Conservation (phyloP, 2,329 filamentous ascomycete species). For the Pseudocercospora musae region DNA sequence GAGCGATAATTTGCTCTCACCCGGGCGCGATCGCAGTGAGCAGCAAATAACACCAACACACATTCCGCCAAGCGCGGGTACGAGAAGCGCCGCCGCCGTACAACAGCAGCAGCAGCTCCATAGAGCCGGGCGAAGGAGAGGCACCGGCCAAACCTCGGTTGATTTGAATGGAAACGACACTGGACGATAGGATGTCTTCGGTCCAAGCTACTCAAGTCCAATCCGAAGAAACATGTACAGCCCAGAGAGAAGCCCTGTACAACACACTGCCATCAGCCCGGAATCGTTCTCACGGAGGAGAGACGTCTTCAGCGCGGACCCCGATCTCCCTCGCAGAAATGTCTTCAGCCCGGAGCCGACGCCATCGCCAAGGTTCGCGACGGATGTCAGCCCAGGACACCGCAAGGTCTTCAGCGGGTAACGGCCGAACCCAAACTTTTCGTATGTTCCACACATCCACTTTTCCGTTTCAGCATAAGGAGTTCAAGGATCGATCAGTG, state of each 20-base stretch:
- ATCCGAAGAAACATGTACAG: background rate
- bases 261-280: background rate
- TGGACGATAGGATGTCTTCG: slow-evolving; percentile 4
- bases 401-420: background rate
- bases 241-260: background rate
- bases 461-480: background rate
- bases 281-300: background rate
- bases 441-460: background rate
- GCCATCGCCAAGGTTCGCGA: background rate
- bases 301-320: background rate
- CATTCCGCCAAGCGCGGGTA: slow-evolving; percentile 16
- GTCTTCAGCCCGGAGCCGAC: background rate
- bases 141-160: slow-evolving; percentile 5
- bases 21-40: slow-evolving; percentile 2
- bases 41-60: slow-evolving; percentile 22
- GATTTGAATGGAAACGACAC: slow-evolving; percentile 5
- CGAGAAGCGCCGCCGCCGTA: slow-evolving; percentile 11
- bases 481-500: background rate
- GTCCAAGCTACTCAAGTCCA: background rate
- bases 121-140: slow-evolving; percentile 7
- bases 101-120: slow-evolving; percentile 7
- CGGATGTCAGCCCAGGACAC: background rate
- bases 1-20: slow-evolving; percentile 7
- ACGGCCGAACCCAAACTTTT: background rate
- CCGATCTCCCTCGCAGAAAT: background rate